phyloP scores from a whole-genome alignment of 2,329 filamentous ascomycete genomes.

The Trichoderma sp. region DNA sequence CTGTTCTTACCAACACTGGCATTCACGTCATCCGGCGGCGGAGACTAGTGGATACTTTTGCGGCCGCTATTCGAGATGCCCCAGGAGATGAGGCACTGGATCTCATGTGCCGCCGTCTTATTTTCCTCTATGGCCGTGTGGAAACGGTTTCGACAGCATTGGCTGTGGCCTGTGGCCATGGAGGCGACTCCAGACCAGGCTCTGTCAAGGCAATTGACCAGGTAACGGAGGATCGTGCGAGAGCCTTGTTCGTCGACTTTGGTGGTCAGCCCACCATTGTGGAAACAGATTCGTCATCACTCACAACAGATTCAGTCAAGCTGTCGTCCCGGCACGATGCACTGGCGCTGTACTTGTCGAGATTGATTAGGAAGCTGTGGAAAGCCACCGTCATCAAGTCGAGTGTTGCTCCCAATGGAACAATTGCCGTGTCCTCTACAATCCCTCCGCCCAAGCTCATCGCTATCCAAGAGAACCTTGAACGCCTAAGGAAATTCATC shows the following conservation, averaged over 20 bases:
- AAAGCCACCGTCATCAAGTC: conserved; percentile 68
- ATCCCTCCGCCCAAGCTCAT: conserved; percentile 67
- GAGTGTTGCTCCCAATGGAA: conserved; percentile 51
- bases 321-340: conserved; percentile 89
- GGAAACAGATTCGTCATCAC: conserved; percentile 68
- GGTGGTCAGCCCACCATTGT: conserved; percentile 83
- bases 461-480: conserved; percentile 75
- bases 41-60: conserved; percentile 88
- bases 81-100: conserved; percentile 78
- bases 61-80: conserved; percentile 70
- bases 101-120: conserved; percentile 77
- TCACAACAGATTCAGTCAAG: conserved; percentile 76
- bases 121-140: conserved; percentile 78
- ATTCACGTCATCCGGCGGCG: conserved; percentile 82
- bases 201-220: conserved; percentile 79
- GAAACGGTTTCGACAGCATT: conserved; percentile 89
- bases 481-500: conserved; percentile 76
- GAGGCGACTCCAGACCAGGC: conserved; percentile 68
- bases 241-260: conserved; percentile 86
- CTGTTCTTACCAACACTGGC: conserved; percentile 86
- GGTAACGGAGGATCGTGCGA: conserved; percentile 78
- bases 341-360: conserved; percentile 79
- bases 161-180: conserved; percentile 92
- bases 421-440: conserved; percentile 62
- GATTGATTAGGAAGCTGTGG: conserved; percentile 89